These are phyloP conservation scores for Neurospora sp. DNA, from an alignment of 495 filamentous ascomycete species.

Conservation along the genomic window DNA sequence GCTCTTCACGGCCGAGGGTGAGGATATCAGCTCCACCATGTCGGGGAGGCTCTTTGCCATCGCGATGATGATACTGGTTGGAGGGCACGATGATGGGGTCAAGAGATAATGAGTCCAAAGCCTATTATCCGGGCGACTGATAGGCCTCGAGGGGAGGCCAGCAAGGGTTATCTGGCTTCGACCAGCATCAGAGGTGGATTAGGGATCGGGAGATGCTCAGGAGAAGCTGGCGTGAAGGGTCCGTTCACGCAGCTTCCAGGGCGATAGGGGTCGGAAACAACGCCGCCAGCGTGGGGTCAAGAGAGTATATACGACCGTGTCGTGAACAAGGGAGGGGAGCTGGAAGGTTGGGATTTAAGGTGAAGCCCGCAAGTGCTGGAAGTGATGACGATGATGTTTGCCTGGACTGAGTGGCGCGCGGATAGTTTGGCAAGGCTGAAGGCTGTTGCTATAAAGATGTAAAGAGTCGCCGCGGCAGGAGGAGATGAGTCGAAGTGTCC, in stretches of 20 bases:
- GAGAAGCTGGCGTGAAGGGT: neutral
- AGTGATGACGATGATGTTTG: neutral
- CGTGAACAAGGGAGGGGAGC: neutral
- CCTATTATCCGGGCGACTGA: constrained; percentile 30
- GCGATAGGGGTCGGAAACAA: neutral
- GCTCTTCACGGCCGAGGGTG: constrained; percentile 21
- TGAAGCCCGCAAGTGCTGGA: neutral
- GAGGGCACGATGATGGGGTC: neutral
- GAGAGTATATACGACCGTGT: neutral
- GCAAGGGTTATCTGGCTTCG: constrained; percentile 32
- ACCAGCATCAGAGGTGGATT: constrained; percentile 29
- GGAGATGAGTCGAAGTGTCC: neutral
- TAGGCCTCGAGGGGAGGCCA: constrained; percentile 37
- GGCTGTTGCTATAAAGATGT: neutral
- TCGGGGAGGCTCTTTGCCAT: constrained; percentile 19
- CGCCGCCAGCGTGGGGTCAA: neutral
- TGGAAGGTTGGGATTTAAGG: neutral
- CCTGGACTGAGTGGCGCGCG: neutral
- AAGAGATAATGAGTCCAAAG: constrained; percentile 4
- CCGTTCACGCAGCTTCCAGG: neutral
- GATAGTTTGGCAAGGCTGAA: neutral
- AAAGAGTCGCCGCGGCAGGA: neutral
- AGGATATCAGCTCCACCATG: constrained; percentile 20
- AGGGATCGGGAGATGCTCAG: neutral
- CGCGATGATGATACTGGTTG: constrained; percentile 4